These are phyloP conservation scores for Phytopythium mirpurense DNA, from an alignment of 352 stramenopile genomes.

Conservation along the genomic window DNA sequence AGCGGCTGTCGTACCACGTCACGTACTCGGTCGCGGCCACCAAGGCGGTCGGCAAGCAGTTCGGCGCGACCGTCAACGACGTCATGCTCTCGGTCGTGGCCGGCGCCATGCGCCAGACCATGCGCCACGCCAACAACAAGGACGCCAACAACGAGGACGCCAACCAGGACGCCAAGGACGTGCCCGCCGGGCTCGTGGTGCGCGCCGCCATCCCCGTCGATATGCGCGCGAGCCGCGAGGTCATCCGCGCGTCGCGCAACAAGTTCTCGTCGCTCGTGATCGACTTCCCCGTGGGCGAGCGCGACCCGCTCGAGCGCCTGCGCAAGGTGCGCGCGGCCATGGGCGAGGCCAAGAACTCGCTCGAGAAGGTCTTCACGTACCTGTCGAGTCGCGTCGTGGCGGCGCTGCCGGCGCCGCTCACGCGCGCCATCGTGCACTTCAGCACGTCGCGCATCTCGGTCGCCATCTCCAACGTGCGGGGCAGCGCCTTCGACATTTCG, in stretches of 20 bases:
- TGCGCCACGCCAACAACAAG: slow-evolving; percentile 38
- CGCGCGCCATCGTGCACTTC: slow-evolving; percentile 49
- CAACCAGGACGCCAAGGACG: slow-evolving; percentile 20
- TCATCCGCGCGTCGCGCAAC: slow-evolving; percentile 58
- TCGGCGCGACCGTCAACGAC: slow-evolving; percentile 69
- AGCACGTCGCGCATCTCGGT: slow-evolving; percentile 54
- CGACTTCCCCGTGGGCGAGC: slow-evolving; percentile 60
- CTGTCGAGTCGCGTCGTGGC: slow-evolving; percentile 47
- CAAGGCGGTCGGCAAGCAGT: slow-evolving; percentile 68
- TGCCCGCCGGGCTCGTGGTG: slow-evolving; percentile 44
- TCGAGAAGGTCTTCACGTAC: slow-evolving; percentile 79
- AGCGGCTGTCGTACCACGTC: slow-evolving; percentile 70
- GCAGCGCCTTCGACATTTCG: slow-evolving; percentile 37
- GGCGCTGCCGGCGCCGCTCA: slow-evolving; percentile 44
- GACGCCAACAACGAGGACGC: no score
- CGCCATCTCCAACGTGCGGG: slow-evolving; percentile 66
- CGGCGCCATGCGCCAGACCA: slow-evolving; percentile 66
- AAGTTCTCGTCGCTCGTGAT: slow-evolving; percentile 76
- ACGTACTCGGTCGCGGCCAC: slow-evolving; percentile 63
- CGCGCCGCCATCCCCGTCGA: slow-evolving; percentile 73
- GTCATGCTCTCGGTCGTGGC: slow-evolving; percentile 78
- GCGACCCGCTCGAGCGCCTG: slow-evolving; percentile 45
- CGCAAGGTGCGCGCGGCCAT: slow-evolving; percentile 41
- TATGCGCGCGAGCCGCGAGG: slow-evolving; percentile 66
- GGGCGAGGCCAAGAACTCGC: slow-evolving; percentile 73